Percentiles rank a stretch among this genome's conserved stretches.
Conservation (phyloP, 2,329 filamentous ascomycete species). For the Pezicula neosporulosa region DNA sequence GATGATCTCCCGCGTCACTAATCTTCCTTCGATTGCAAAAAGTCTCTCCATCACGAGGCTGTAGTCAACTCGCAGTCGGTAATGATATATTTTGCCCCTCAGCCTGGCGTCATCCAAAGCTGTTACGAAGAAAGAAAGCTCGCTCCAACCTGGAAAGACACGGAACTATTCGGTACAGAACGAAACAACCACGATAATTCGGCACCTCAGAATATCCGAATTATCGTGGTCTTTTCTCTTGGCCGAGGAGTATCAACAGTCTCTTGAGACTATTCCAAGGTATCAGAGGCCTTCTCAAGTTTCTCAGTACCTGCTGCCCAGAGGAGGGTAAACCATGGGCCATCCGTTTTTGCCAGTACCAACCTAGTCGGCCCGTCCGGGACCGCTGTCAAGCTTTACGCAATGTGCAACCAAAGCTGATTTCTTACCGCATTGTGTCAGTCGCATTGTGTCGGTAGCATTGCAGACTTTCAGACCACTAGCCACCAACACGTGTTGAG, state of each 20-base stretch:
- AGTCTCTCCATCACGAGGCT: background rate
- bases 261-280: background rate
- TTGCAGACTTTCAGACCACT: constrained; percentile 8
- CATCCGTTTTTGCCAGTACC: no score
- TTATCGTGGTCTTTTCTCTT: constrained; percentile 7
- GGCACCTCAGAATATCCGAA: constrained; percentile 9
- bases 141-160: background rate
- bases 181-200: constrained; percentile 12
- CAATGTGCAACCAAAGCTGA: no score
- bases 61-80: background rate
- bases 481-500: constrained; percentile 19
- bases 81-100: background rate
- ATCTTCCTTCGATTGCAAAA: no score
- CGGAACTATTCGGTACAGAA: constrained; percentile 13
- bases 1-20: no score
- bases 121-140: background rate
- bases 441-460: background rate
- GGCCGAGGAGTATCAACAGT: constrained; percentile 27
- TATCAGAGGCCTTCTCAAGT: background rate
- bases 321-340: background rate
- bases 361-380: no score
- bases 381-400: no score
- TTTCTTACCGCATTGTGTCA: background rate
- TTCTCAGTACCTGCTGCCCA: background rate
- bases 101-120: background rate